Conservation (phyloP, 345 rosid species). For the Laguncularia racemosa region DNA sequence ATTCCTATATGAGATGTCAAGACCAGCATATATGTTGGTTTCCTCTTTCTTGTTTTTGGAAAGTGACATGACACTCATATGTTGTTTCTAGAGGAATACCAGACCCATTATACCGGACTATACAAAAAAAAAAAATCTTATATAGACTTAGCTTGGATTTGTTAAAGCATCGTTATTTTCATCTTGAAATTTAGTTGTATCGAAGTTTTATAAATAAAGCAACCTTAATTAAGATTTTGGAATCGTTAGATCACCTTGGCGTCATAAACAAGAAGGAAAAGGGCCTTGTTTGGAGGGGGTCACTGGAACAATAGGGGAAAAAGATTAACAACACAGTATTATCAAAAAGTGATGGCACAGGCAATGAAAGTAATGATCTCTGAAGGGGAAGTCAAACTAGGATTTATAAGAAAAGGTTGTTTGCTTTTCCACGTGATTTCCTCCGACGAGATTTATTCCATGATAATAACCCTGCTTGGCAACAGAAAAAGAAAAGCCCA, state of each 20-base stretch:
- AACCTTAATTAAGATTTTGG: too few relatives aligned
- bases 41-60: too few relatives aligned
- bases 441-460: slow-evolving; percentile 6
- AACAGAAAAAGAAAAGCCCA: not conserved
- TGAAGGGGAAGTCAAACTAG: slow-evolving; percentile 12
- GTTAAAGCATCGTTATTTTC: too few relatives aligned
- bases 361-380: slow-evolving; percentile 15
- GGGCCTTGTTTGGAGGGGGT: not conserved
- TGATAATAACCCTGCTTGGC: not conserved
- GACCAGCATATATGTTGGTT: too few relatives aligned
- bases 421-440: slow-evolving; percentile 35
- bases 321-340: not conserved
- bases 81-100: too few relatives aligned
- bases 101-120: too few relatives aligned
- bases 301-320: not conserved
- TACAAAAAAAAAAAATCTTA: too few relatives aligned
- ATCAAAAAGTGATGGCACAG: not conserved
- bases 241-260: too few relatives aligned
- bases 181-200: not conserved
- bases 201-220: not conserved
- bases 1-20: too few relatives aligned
- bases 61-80: too few relatives aligned
- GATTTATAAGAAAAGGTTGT: slow-evolving; percentile 11
- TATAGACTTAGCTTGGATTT: too few relatives aligned
- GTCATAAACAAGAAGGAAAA: too few relatives aligned